Conservation (phyloP, 176 grass and related monocot species). For the Cenchrus purpureus region DNA sequence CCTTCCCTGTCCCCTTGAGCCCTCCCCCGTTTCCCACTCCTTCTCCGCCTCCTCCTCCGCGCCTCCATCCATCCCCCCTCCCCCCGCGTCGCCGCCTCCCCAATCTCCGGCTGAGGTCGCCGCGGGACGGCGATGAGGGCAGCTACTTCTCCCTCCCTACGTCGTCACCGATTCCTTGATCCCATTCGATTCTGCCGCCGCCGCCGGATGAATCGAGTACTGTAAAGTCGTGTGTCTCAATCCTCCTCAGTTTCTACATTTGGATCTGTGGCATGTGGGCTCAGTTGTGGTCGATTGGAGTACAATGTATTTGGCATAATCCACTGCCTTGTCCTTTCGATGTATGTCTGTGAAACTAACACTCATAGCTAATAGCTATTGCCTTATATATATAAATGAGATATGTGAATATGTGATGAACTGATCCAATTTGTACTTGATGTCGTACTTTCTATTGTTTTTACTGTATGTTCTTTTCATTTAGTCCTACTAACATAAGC, state of each 20-base stretch:
- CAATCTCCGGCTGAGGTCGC: no score
- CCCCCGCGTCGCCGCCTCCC: no score
- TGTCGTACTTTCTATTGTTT: neutral
- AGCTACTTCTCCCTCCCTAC: no score
- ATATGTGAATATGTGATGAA: slow-evolving; percentile 1
- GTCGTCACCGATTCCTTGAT: no score
- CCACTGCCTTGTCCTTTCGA: slow-evolving; percentile 26
- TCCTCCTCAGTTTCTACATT: neutral
- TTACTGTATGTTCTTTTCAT: slow-evolving; percentile 7
- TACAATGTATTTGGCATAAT: slow-evolving; percentile 3
- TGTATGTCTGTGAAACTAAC: slow-evolving; percentile 36
- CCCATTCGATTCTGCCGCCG: no score
- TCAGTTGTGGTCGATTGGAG: slow-evolving; percentile 20
- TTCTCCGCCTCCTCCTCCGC: no score
- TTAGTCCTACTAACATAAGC: slow-evolving; percentile 16
- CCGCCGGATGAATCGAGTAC: neutral
- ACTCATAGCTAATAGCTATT: neutral
- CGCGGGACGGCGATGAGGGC: no score
- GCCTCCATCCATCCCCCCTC: no score
- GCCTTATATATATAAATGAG: slow-evolving; percentile 6
- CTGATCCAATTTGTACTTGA: neutral
- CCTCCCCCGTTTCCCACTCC: no score
- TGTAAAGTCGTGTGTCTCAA: neutral
- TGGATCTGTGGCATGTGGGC: neutral
- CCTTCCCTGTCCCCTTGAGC: no score